Conservation (phyloP, 1,284 basidiomycete genomes). For the Pseudozyma sp. region DNA sequence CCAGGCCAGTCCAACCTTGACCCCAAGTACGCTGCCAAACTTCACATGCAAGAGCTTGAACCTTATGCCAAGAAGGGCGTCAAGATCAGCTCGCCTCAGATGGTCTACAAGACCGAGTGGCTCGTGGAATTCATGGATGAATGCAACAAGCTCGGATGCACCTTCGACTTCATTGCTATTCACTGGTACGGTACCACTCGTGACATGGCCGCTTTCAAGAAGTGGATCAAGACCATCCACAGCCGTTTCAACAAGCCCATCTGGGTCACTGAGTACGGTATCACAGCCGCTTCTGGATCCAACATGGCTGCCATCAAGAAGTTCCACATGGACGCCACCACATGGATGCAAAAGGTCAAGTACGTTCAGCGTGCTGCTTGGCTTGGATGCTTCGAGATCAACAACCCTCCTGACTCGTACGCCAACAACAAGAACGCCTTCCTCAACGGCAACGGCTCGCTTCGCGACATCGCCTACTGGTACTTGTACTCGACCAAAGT, state of each 20-base stretch:
- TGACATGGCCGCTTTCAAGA: constrained; percentile 57
- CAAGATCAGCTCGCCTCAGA: constrained; percentile 65
- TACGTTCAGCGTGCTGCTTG: constrained; percentile 66
- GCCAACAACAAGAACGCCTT: constrained; percentile 64
- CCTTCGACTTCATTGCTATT: constrained; percentile 64
- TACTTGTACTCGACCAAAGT: constrained; percentile 46
- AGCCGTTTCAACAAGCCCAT: constrained; percentile 55
- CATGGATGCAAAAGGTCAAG: constrained; percentile 48
- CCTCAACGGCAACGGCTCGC: constrained; percentile 55
- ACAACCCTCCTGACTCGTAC: constrained; percentile 61
- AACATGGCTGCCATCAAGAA: constrained; percentile 49
- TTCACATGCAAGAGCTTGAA: constrained; percentile 61
- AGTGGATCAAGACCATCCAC: constrained; percentile 59
- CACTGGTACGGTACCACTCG: constrained; percentile 66
- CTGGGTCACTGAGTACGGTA: constrained; percentile 68
- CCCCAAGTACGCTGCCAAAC: constrained; percentile 56
- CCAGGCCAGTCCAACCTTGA: constrained; percentile 56
- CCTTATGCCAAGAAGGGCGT: constrained; percentile 63
- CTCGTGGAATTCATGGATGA: constrained; percentile 60
- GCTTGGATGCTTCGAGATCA: constrained; percentile 63
- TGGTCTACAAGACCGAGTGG: constrained; percentile 65
- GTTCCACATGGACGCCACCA: constrained; percentile 58
- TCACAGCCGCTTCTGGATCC: constrained; percentile 56
- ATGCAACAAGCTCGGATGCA: constrained; percentile 59
- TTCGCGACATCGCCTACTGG: constrained; percentile 57